Evolutionary conservation across 305 asterid species (phyloP).

Genomic region (Fraxinus ornus): DNA sequence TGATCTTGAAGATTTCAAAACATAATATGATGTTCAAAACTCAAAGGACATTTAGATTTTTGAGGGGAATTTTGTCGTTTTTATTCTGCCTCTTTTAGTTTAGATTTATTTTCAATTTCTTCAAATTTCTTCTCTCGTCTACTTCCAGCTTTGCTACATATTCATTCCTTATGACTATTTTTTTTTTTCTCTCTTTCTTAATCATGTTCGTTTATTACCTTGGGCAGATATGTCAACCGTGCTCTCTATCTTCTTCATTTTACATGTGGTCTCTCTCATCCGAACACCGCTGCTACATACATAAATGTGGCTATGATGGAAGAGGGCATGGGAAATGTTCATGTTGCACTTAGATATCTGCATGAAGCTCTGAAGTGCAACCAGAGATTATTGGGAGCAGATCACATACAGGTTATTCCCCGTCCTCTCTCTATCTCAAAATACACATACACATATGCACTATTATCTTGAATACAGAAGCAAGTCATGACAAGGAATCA

Average conservation of each 20-base stretch:
- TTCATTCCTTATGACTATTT: not conserved
- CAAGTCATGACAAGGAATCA: conserved; percentile 2
- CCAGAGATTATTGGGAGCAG: conserved; percentile 83
- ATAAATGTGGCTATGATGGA: conserved; percentile 99
- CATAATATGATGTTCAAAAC: not conserved
- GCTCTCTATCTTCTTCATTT: conserved; percentile 95
- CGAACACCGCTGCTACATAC: conserved; percentile 99
- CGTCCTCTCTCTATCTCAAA: conserved; percentile 27
- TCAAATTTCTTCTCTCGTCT: conserved; percentile 3
- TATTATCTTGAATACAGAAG: conserved; percentile 17
- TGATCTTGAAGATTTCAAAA: not conserved
- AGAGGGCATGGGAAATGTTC: conserved; percentile 99
- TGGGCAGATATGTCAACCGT: conserved; percentile 94
- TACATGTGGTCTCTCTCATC: conserved; percentile 98
- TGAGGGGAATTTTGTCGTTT: not conserved
- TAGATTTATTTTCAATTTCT: not conserved
- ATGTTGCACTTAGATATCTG: conserved; percentile 96
- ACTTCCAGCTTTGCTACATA: conserved; percentile 15
- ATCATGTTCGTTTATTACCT: conserved; percentile 24
- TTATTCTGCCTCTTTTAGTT: not conserved
- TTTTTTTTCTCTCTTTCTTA: conserved; percentile 14
- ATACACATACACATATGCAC: not conserved
- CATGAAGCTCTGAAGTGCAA: conserved; percentile 99
- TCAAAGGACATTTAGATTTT: not conserved
- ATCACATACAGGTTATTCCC: conserved; percentile 85